phyloP scores from a whole-genome alignment of 148 eudicot species.

The Cornus suecica region DNA sequence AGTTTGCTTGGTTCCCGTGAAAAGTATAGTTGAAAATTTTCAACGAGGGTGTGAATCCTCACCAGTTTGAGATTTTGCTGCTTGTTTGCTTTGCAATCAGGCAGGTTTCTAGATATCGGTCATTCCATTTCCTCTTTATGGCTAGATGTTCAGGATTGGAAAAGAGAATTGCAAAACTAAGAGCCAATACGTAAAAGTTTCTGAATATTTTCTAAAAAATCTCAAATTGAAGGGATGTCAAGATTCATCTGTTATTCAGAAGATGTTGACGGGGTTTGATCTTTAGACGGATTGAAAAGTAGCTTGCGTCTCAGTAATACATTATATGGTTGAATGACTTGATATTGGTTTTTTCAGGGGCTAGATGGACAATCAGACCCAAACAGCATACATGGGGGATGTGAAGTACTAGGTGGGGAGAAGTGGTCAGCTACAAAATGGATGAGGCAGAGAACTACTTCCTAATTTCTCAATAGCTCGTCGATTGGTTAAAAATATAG shows the following conservation, averaged over 20 bases:
- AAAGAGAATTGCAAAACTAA: background rate
- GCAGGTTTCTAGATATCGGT: background rate
- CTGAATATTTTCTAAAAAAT: background rate
- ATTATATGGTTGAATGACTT: background rate
- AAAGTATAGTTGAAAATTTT: too few relatives aligned
- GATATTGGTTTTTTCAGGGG: constrained; percentile 45
- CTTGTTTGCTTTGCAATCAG: background rate
- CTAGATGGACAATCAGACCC: constrained; percentile 90
- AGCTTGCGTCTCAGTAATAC: background rate
- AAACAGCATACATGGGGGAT: constrained; percentile 85
- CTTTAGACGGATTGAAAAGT: background rate
- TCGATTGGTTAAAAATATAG: background rate
- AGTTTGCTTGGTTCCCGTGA: background rate
- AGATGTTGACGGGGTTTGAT: background rate
- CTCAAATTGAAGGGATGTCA: background rate
- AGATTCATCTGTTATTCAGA: background rate
- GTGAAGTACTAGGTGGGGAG: constrained; percentile 84
- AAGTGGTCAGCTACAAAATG: constrained; percentile 99
- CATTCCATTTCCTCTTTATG: background rate
- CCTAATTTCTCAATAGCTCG: constrained; percentile 23
- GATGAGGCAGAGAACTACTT: constrained; percentile 77
- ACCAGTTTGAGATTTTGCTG: background rate
- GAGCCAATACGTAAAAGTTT: background rate
- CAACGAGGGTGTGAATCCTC: background rate
- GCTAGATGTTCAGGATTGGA: background rate